These are phyloP conservation scores for Aspergillus sp. DNA, from an alignment of 2,329 filamentous ascomycete species.

Conservation along the genomic window DNA sequence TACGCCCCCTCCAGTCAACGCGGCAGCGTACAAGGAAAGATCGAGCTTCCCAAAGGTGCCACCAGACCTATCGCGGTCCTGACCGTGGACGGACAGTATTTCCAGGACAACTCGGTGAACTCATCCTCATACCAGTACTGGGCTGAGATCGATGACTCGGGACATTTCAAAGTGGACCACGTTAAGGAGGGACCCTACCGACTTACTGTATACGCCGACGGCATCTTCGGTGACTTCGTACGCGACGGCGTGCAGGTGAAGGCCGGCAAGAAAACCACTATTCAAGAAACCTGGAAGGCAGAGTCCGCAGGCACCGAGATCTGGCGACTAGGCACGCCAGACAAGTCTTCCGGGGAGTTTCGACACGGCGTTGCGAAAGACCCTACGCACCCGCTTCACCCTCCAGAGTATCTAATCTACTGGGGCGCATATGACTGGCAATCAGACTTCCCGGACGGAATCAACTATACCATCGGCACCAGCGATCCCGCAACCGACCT, in stretches of 20 bases:
- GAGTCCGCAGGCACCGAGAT: conserved; percentile 61
- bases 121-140: conserved; percentile 64
- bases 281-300: conserved; percentile 52
- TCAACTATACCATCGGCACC: conserved; percentile 60
- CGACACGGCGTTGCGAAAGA: conserved; percentile 58
- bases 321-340: conserved; percentile 64
- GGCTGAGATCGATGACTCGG: conserved; percentile 53
- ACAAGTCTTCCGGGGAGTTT: conserved; percentile 64
- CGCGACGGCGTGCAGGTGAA: conserved; percentile 54
- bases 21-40: conserved; percentile 53
- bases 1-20: conserved; percentile 58
- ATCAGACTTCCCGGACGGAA: conserved; percentile 60
- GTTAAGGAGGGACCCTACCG: conserved; percentile 63
- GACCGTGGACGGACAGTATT: conserved; percentile 54
- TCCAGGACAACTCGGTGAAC: conserved; percentile 61
- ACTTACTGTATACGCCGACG: conserved; percentile 64
- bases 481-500: conserved; percentile 54
- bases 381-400: conserved; percentile 51
- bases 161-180: conserved; percentile 54
- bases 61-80: conserved; percentile 59
- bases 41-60: conserved; percentile 56
- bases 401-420: conserved; percentile 63
- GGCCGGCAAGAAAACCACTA: conserved; percentile 44
- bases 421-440: conserved; percentile 63
- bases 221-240: conserved; percentile 62